Conservation (phyloP, 306 rosid species). For the Prunus mira region DNA sequence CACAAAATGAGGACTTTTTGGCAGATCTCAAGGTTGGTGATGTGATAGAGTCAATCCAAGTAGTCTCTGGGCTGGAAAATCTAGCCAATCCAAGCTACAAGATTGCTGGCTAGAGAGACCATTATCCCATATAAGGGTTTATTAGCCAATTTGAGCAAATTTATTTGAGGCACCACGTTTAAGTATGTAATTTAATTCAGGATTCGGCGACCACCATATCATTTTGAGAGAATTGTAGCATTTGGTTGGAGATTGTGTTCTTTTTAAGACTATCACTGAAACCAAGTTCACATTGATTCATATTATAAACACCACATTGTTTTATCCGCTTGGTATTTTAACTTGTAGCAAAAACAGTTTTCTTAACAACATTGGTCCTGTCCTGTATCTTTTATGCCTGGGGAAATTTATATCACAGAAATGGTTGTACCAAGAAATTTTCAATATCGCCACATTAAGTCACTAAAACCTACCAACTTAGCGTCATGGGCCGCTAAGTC, state of each 20-base stretch:
- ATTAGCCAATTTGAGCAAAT: conserved; percentile 15
- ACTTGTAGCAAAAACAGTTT: not conserved
- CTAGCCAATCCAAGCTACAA: conserved; percentile 86
- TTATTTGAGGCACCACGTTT: conserved; percentile 15
- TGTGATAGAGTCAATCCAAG: conserved; percentile 86
- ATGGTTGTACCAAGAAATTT: too few relatives aligned
- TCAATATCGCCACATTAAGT: too few relatives aligned
- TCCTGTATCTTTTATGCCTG: not conserved
- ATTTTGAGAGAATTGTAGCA: conserved; percentile 6
- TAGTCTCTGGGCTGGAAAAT: conserved; percentile 83
- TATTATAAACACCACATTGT: not conserved
- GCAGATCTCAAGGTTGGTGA: conserved; percentile 98
- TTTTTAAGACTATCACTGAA: not conserved
- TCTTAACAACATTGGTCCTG: not conserved
- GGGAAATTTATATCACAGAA: not conserved
- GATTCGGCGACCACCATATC: not conserved
- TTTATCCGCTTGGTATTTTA: not conserved
- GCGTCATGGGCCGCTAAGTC: too few relatives aligned
- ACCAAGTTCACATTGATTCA: not conserved
- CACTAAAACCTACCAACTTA: too few relatives aligned
- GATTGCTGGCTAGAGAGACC: conserved; percentile 65
- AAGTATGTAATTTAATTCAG: not conserved
- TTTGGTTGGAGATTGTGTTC: conserved; percentile 8
- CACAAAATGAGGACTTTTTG: conserved; percentile 74
- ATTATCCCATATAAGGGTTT: conserved; percentile 2